phyloP scores from a whole-genome alignment of 148 eudicot genomes.

The Mesembryanthemum crystallinum region DNA sequence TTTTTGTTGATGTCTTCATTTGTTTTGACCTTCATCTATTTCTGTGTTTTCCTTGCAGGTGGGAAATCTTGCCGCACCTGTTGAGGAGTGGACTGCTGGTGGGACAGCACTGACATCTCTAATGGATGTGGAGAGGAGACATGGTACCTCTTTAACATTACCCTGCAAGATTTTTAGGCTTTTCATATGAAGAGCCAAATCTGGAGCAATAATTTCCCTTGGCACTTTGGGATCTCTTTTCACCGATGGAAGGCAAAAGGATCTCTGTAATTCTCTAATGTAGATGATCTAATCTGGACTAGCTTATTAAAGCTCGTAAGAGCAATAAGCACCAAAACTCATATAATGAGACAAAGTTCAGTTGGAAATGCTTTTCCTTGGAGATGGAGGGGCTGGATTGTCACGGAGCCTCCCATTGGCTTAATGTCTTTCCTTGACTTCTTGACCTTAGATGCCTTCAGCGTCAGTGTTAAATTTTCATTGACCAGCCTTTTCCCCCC shows the following conservation, averaged over 20 bases:
- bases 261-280: not conserved
- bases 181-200: not conserved
- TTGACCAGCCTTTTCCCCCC: not conserved
- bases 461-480: not conserved
- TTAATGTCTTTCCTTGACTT: not conserved
- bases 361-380: too few species aligned
- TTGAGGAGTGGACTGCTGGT: constrained; percentile 97
- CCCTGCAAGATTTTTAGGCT: not conserved
- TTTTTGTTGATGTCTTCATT: not conserved
- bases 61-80: constrained; percentile 91
- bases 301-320: too few species aligned
- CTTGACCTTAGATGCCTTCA: too few species aligned
- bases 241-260: not conserved
- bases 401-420: not conserved
- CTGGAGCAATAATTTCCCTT: not conserved
- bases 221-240: not conserved
- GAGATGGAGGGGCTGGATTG: not conserved
- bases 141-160: constrained; percentile 48
- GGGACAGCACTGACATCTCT: constrained; percentile 94
- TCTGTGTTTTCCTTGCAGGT: constrained; percentile 45
- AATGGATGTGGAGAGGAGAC: constrained; percentile 99
- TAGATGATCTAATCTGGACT: not conserved
- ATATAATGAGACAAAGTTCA: too few species aligned
- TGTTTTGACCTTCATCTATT: not conserved
- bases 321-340: not conserved